These are phyloP conservation scores for Celoporthe dispersa DNA, from an alignment of 2,329 filamentous ascomycete species.

Conservation along the genomic window DNA sequence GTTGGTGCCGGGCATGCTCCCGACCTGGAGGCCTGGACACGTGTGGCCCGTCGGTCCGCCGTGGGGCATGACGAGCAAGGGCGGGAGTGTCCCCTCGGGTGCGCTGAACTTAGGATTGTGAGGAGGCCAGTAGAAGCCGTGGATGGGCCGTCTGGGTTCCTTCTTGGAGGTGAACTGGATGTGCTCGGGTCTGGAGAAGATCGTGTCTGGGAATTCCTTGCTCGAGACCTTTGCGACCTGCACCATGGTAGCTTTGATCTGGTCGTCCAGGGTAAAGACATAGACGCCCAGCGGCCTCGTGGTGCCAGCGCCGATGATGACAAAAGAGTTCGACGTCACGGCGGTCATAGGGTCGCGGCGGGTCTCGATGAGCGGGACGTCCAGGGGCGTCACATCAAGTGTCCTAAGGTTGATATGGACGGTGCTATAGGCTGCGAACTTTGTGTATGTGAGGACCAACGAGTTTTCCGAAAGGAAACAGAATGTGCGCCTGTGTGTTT, in stretches of 20 bases:
- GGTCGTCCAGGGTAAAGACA: constrained; percentile 36
- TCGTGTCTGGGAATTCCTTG: constrained; percentile 34
- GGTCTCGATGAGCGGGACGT: constrained; percentile 40
- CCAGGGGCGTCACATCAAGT: constrained; percentile 37
- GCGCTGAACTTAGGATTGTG: constrained; percentile 49
- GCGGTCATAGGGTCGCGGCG: constrained; percentile 39
- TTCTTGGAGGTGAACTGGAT: constrained; percentile 39
- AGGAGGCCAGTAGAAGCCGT: constrained; percentile 55
- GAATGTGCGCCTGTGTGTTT: constrained; percentile 21
- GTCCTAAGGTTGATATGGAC: constrained; percentile 41
- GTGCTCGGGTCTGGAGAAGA: constrained; percentile 44
- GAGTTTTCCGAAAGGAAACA: constrained; percentile 38
- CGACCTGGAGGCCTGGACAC: constrained; percentile 48
- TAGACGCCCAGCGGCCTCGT: constrained; percentile 40
- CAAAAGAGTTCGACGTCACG: constrained; percentile 40
- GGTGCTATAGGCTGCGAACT: constrained; percentile 18
- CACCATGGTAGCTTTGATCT: constrained; percentile 30
- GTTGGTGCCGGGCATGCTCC: constrained; percentile 28
- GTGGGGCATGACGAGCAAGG: constrained; percentile 55
- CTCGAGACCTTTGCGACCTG: constrained; percentile 40
- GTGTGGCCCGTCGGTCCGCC: constrained; percentile 55
- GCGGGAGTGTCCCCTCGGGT: constrained; percentile 46
- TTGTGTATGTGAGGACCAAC: constrained; percentile 39
- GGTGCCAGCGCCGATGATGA: constrained; percentile 43
- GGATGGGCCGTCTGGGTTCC: constrained; percentile 39